Conservation (phyloP, 1,139 yeast genomes). For the Sugiyamaella paludigena region DNA sequence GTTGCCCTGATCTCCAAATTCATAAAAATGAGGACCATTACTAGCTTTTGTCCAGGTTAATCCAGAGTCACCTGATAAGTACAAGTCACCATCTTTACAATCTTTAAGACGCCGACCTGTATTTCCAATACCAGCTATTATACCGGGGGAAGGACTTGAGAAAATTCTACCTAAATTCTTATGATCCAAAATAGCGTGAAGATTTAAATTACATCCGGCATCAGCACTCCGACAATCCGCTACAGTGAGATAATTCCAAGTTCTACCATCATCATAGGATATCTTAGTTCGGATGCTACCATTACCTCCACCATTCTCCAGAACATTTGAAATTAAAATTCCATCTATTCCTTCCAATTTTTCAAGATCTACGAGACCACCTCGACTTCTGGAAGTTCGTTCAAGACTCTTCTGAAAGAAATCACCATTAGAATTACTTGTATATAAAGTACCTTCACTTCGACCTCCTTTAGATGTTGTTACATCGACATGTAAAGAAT, state of each 20-base stretch:
- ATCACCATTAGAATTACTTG: slow-evolving; percentile 65
- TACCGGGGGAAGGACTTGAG: slow-evolving; percentile 73
- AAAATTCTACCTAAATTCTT: slow-evolving; percentile 56
- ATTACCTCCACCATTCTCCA: slow-evolving; percentile 24
- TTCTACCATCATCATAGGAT: slow-evolving; percentile 62
- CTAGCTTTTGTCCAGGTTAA: slow-evolving; percentile 60
- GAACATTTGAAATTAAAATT: slow-evolving; percentile 57
- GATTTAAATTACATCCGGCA: slow-evolving; percentile 55
- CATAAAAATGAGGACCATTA: slow-evolving; percentile 54
- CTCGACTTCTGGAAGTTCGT: slow-evolving; percentile 42
- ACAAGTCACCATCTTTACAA: slow-evolving; percentile 40
- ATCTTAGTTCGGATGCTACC: slow-evolving; percentile 41
- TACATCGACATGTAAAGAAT: slow-evolving; percentile 55
- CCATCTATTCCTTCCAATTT: slow-evolving; percentile 68
- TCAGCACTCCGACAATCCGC: slow-evolving; percentile 43
- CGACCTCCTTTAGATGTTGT: slow-evolving; percentile 26
- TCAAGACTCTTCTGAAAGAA: slow-evolving; percentile 50
- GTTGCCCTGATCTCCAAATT: slow-evolving; percentile 82
- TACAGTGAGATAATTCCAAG: slow-evolving; percentile 55
- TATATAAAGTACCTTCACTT: slow-evolving; percentile 45
- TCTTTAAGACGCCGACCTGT: slow-evolving; percentile 31
- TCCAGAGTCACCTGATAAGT: slow-evolving; percentile 77
- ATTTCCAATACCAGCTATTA: slow-evolving; percentile 51
- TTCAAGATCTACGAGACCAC: slow-evolving; percentile 46
- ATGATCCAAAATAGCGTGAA: slow-evolving; percentile 50